Conservation (phyloP, 257 asterid genomes). For the Plantago major region DNA sequence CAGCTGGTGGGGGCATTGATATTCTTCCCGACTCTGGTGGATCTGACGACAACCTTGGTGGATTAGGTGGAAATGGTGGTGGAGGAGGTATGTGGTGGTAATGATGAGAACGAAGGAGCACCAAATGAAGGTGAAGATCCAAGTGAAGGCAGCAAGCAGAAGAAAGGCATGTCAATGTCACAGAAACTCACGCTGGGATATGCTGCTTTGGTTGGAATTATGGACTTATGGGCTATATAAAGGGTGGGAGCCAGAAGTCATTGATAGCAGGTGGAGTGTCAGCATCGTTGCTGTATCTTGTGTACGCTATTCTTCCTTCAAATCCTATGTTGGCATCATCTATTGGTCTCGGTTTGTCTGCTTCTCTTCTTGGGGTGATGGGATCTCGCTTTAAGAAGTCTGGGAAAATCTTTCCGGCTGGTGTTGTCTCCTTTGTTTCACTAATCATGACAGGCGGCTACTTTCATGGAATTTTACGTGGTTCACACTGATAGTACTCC, state of each 20-base stretch:
- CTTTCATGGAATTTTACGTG: slow-evolving; percentile 75
- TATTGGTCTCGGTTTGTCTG: slow-evolving; percentile 63
- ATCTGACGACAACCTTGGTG: slow-evolving; percentile 45
- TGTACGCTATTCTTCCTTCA: slow-evolving; percentile 62
- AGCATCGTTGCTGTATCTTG: slow-evolving; percentile 43
- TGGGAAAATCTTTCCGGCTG: slow-evolving; percentile 85
- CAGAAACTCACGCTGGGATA: slow-evolving; percentile 82
- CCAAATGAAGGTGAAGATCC: slow-evolving; percentile 35
- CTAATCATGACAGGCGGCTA: slow-evolving; percentile 84
- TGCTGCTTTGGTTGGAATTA: slow-evolving; percentile 71
- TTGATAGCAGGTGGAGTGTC: slow-evolving; percentile 69
- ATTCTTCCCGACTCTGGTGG: slow-evolving; percentile 68
- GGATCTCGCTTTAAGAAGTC: slow-evolving; percentile 81
- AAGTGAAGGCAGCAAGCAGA: slow-evolving; percentile 33
- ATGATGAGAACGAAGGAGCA: slow-evolving; percentile 25
- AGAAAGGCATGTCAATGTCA: slow-evolving; percentile 72
- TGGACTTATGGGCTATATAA: slow-evolving; percentile 80
- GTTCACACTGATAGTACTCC: slow-evolving; percentile 34
- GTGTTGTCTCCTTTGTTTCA: slow-evolving; percentile 66
- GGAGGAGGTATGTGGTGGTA: slow-evolving; percentile 36
- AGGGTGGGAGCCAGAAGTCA: slow-evolving; percentile 85
- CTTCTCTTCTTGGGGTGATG: slow-evolving; percentile 72
- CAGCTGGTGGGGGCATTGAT: slow-evolving; percentile 53
- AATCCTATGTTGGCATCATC: slow-evolving; percentile 72
- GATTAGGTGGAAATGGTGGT: slow-evolving; percentile 36